Conservation (phyloP, 2,329 filamentous ascomycete species). For the Periconia sp. region DNA sequence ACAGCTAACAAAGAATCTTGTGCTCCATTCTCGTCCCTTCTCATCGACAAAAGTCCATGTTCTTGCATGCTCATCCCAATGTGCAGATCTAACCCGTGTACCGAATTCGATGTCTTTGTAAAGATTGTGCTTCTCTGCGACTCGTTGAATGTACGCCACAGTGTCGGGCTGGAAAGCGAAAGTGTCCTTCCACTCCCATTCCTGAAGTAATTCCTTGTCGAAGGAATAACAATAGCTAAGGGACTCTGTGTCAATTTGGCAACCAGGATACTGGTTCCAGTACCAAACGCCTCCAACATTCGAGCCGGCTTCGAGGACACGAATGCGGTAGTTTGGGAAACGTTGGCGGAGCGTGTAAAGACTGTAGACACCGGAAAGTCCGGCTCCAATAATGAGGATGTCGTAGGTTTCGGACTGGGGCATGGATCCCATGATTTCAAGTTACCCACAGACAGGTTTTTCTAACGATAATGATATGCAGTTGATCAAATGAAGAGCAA, state of each 20-base stretch:
- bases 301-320: constrained; percentile 32
- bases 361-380: constrained; percentile 41
- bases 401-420: constrained; percentile 8
- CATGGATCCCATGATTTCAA: background rate
- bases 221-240: constrained; percentile 50
- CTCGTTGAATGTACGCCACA: constrained; percentile 31
- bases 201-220: constrained; percentile 48
- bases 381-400: constrained; percentile 34
- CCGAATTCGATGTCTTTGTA: constrained; percentile 61
- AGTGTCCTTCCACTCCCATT: constrained; percentile 61
- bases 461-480: no score
- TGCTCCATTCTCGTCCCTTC: constrained; percentile 5
- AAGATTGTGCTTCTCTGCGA: constrained; percentile 47
- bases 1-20: constrained; percentile 17
- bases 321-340: constrained; percentile 23
- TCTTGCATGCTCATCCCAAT: constrained; percentile 48
- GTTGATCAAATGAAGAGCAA: no score
- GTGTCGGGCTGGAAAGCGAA: constrained; percentile 45
- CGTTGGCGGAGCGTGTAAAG: constrained; percentile 37
- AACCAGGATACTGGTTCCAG: constrained; percentile 34
- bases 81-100: constrained; percentile 55
- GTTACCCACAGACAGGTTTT: no score
- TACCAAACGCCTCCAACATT: constrained; percentile 44
- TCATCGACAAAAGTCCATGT: constrained; percentile 18
- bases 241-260: constrained; percentile 49